Evolutionary conservation across 805 yeast genomes (phyloP).

Genomic region (Metschnikowia orientalis): DNA sequence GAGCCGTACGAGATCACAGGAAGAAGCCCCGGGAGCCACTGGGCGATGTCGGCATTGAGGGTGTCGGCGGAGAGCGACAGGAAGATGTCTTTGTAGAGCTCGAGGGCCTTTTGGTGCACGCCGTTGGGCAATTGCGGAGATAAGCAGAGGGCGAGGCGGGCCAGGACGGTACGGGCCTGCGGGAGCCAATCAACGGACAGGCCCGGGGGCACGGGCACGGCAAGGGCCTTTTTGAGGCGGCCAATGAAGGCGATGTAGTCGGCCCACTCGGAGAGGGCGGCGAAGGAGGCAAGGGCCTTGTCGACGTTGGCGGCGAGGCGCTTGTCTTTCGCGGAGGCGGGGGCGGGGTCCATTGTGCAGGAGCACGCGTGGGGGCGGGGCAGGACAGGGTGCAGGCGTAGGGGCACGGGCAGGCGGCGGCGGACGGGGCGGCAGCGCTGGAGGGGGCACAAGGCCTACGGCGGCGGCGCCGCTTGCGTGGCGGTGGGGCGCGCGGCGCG

Average conservation of each 20-base stretch:
- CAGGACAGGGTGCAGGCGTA: too few species aligned
- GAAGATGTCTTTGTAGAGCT: conserved; percentile 70
- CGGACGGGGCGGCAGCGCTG: too few species aligned
- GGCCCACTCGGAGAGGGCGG: conserved; percentile 92
- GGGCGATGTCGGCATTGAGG: conserved; percentile 50
- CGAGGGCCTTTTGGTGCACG: conserved; percentile 85
- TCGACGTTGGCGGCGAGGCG: conserved; percentile 66
- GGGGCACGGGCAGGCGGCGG: too few species aligned
- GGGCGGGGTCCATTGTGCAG: not conserved
- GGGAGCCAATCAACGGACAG: conserved; percentile 54
- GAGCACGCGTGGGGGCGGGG: conserved; percentile 1
- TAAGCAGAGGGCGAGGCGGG: conserved; percentile 71
- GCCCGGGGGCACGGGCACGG: conserved; percentile 26
- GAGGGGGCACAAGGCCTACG: too few species aligned
- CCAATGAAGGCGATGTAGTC: conserved; percentile 90
- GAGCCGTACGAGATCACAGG: conserved; percentile 88
- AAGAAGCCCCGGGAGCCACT: conserved; percentile 92
- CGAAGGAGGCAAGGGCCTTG: conserved; percentile 70
- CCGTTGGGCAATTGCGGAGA: conserved; percentile 87
- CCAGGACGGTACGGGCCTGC: conserved; percentile 58
- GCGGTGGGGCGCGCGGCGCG: too few species aligned
- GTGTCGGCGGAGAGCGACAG: conserved; percentile 52
- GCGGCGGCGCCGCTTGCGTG: too few species aligned
- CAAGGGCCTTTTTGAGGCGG: conserved; percentile 67
- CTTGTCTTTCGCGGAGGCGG: conserved; percentile 51